Conservation (phyloP, 257 asterid species). For the Penstemon eatonii region DNA sequence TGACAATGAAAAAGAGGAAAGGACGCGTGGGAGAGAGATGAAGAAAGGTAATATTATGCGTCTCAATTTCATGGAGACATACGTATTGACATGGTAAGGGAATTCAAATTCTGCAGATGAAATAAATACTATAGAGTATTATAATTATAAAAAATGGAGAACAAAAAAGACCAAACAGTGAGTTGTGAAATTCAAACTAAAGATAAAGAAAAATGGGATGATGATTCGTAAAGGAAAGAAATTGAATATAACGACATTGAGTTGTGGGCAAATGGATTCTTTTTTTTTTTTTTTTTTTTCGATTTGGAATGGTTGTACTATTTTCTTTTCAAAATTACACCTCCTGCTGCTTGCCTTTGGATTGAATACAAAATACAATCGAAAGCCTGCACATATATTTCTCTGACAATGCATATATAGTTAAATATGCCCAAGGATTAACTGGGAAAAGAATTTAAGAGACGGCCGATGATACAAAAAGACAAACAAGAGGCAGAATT, state of each 20-base stretch:
- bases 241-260: slow-evolving; percentile 15
- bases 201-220: slow-evolving; percentile 10
- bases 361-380: not conserved
- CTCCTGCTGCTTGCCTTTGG: slow-evolving; percentile 24
- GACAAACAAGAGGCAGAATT: not conserved
- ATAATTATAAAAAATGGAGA: slow-evolving; percentile 25
- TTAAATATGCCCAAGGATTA: not conserved
- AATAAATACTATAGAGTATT: slow-evolving; percentile 26
- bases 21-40: slow-evolving; percentile 25
- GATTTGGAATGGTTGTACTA: not conserved
- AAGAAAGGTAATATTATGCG: not conserved
- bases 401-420: slow-evolving; percentile 4
- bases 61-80: slow-evolving; percentile 24
- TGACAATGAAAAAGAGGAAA: slow-evolving; percentile 8
- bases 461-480: slow-evolving; percentile 17
- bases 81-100: slow-evolving; percentile 7
- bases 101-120: not conserved
- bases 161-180: slow-evolving; percentile 28
- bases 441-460: slow-evolving; percentile 6
- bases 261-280: slow-evolving; percentile 33
- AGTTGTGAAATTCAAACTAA: slow-evolving; percentile 21
- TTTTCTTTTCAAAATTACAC: not conserved
- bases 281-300: not conserved
- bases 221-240: slow-evolving; percentile 11
- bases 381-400: not conserved